phyloP scores from a whole-genome alignment of 768 basidiomycete species.

The Lentinula lateritia region DNA sequence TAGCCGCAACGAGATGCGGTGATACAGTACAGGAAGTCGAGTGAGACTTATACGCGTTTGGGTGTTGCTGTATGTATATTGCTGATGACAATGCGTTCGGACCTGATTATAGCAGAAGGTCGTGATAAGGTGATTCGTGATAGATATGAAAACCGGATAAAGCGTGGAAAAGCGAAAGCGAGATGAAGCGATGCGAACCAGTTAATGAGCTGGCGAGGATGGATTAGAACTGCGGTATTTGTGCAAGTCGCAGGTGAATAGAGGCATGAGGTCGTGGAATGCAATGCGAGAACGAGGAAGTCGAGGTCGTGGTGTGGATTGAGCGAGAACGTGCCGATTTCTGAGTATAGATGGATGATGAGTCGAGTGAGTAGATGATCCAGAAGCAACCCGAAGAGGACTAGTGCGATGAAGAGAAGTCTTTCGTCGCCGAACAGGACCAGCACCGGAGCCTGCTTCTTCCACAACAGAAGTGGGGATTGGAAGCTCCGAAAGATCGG shows the following conservation, averaged over 20 bases:
- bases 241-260: slow-evolving; percentile 4
- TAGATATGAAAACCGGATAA: not conserved
- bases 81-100: not conserved
- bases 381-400: slow-evolving; percentile 3
- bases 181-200: not conserved
- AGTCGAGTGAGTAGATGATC: not conserved
- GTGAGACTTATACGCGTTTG: not conserved
- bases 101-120: not conserved
- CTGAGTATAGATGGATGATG: not conserved
- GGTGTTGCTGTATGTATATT: not conserved
- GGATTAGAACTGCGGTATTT: slow-evolving; percentile 1
- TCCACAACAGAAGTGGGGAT: slow-evolving; percentile 16
- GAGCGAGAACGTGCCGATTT: not conserved
- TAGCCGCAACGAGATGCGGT: slow-evolving; percentile 10
- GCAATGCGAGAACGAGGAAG: not conserved
- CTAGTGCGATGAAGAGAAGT: slow-evolving; percentile 19
- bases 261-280: slow-evolving; percentile 8
- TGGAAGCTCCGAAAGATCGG: slow-evolving; percentile 61
- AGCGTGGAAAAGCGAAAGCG: not conserved
- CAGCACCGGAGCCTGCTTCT: slow-evolving; percentile 24
- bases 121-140: not conserved
- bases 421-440: slow-evolving; percentile 59
- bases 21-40: not conserved
- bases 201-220: slow-evolving; percentile 3
- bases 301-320: slow-evolving; percentile 4